phyloP scores from a whole-genome alignment of 1,139 yeast species.

The Saccharomyces hybrid region DNA sequence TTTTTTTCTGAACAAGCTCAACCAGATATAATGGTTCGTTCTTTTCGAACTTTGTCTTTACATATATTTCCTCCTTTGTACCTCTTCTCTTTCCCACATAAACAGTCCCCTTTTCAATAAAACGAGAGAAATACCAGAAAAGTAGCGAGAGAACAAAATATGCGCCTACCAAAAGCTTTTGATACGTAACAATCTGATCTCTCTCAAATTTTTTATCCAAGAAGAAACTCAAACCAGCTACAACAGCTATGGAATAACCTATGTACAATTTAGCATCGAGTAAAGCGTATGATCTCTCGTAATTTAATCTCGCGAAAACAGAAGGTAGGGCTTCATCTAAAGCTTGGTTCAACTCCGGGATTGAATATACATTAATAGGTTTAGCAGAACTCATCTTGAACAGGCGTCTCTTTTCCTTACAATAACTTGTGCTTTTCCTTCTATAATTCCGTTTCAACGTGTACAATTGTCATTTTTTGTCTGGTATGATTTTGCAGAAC shows the following conservation, averaged over 20 bases:
- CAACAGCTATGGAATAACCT: constrained; percentile 58
- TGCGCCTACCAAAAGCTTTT: constrained; percentile 39
- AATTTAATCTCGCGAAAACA: constrained; percentile 51
- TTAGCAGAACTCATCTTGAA: constrained; percentile 19
- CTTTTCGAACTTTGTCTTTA: constrained; percentile 18
- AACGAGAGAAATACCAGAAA: constrained; percentile 43
- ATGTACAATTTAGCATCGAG: constrained; percentile 59
- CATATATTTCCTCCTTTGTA: constrained; percentile 8
- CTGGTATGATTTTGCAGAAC: neutral
- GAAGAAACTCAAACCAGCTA: constrained; percentile 60
- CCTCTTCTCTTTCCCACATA: constrained; percentile 46
- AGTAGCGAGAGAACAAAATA: constrained; percentile 48
- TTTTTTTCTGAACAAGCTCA: constrained; percentile 8
- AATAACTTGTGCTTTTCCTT: neutral
- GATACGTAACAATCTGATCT: constrained; percentile 35
- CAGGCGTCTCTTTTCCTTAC: neutral
- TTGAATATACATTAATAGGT: constrained; percentile 30
- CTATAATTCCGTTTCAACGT: neutral
- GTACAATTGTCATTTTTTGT: neutral
- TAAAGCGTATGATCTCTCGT: constrained; percentile 48
- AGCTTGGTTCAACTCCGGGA: constrained; percentile 26
- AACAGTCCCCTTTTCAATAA: constrained; percentile 48
- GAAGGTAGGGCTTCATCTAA: constrained; percentile 27
- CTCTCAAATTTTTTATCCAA: constrained; percentile 58
- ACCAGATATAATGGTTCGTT: constrained; percentile 19